These are phyloP conservation scores for Melastoma malabathricum DNA, from an alignment of 345 rosid genomes.

Conservation along the genomic window DNA sequence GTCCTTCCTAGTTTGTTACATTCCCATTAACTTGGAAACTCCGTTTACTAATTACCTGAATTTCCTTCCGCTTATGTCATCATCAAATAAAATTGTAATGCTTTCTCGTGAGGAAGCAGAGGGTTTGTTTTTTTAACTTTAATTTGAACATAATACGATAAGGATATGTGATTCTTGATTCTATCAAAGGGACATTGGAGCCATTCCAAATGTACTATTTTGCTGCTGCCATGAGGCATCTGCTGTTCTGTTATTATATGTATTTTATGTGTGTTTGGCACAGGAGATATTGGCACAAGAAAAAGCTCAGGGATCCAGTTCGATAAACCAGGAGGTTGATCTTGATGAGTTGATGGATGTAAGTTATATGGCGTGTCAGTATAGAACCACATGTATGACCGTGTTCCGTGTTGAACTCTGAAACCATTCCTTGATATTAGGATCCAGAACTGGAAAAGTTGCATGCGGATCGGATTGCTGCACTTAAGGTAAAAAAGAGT, in stretches of 20 bases:
- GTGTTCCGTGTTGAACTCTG: background rate
- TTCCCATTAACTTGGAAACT: no score
- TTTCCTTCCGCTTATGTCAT: no score
- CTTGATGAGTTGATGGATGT: slow-evolving; percentile 97
- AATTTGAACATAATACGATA: no score
- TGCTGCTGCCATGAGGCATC: background rate
- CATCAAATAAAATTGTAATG: no score
- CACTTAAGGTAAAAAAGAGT: slow-evolving; percentile 51
- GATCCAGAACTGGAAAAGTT: slow-evolving; percentile 90
- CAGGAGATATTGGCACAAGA: slow-evolving; percentile 66
- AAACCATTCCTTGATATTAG: slow-evolving; percentile 16
- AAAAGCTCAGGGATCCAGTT: slow-evolving; percentile 48
- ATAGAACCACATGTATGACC: no score
- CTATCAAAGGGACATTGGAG: no score
- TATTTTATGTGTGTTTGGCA: slow-evolving; percentile 6
- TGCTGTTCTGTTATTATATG: background rate
- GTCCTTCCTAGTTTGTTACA: no score
- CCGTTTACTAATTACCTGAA: no score
- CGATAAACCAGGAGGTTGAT: slow-evolving; percentile 56
- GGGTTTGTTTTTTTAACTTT: no score
- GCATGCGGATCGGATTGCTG: slow-evolving; percentile 87
- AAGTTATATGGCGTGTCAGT: slow-evolving; percentile 17
- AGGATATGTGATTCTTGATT: no score
- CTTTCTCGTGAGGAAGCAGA: no score
- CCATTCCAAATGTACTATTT: no score